phyloP scores from a whole-genome alignment of 1,139 yeast species.

The Suhomyces kunorum region DNA sequence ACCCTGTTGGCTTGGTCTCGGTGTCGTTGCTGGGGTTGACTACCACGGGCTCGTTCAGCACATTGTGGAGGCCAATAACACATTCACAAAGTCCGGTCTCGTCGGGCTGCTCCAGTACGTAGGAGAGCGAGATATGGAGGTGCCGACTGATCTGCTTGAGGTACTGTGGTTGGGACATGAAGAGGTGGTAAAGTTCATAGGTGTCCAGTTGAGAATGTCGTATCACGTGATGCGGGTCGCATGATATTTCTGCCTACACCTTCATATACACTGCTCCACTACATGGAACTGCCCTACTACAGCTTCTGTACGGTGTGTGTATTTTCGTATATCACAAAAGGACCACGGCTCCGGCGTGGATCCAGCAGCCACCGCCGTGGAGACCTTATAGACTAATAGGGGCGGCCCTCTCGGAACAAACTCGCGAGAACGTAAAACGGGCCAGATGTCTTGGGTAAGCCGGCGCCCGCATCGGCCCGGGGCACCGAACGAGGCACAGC shows the following conservation, averaged over 20 bases:
- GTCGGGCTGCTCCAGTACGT: conserved; percentile 5
- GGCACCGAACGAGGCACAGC: no score
- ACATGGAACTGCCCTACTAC: no score
- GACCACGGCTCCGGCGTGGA: conserved; percentile 1
- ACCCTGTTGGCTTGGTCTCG: conserved; percentile 8
- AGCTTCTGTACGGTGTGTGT: not conserved
- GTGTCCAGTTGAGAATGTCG: not conserved
- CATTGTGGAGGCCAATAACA: conserved; percentile 24
- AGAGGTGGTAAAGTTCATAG: not conserved
- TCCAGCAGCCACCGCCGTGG: conserved; percentile 1
- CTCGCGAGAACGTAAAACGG: not conserved
- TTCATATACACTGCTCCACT: no score
- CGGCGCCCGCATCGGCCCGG: no score
- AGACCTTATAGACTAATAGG: conserved; percentile 1
- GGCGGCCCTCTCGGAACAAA: not conserved
- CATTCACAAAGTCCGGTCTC: conserved; percentile 17
- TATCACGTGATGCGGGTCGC: conserved; percentile 1
- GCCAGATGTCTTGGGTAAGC: not conserved
- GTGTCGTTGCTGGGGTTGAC: conserved; percentile 19
- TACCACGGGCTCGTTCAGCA: conserved; percentile 19
- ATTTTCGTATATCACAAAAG: conserved; percentile 1
- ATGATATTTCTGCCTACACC: no score
- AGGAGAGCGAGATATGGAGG: conserved; percentile 19
- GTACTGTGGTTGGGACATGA: conserved; percentile 8
- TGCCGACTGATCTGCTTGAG: conserved; percentile 21